phyloP scores from a whole-genome alignment of 176 grass and related monocot genomes.

The Puya raimondii region DNA sequence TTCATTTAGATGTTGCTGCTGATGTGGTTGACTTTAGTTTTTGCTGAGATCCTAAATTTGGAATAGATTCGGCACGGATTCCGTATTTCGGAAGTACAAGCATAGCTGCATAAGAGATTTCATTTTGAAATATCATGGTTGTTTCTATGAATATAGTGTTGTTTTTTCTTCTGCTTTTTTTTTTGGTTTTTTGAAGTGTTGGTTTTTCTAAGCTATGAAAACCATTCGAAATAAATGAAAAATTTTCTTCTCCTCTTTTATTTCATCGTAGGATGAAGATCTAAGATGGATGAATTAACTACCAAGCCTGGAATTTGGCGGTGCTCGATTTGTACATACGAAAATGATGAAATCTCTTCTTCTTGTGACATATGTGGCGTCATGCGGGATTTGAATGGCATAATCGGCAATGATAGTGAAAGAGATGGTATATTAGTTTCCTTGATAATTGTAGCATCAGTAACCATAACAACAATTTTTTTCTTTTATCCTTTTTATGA shows the following conservation, averaged over 20 bases:
- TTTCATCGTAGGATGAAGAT: constrained; percentile 17
- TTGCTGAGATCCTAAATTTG: no score
- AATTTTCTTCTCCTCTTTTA: background rate
- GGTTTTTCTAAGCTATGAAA: background rate
- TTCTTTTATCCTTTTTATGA: constrained; percentile 1
- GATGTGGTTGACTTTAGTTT: no score
- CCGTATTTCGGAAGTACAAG: no score
- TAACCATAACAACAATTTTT: background rate
- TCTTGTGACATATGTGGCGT: constrained; percentile 73
- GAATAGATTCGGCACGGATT: no score
- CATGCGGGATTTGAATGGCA: constrained; percentile 34
- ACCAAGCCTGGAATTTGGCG: constrained; percentile 32
- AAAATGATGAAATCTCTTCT: constrained; percentile 24
- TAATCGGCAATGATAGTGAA: constrained; percentile 33
- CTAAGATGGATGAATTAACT: constrained; percentile 14
- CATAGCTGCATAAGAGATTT: no score
- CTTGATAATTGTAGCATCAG: background rate
- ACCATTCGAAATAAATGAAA: background rate
- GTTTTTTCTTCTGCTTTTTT: background rate
- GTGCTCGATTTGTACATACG: constrained; percentile 54
- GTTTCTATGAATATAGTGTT: no score
- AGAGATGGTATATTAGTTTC: constrained; percentile 16
- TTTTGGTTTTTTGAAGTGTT: background rate
- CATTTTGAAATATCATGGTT: no score
- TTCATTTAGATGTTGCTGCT: no score